Conservation (phyloP, 805 yeast species). For the Hanseniaspora lachancei region DNA sequence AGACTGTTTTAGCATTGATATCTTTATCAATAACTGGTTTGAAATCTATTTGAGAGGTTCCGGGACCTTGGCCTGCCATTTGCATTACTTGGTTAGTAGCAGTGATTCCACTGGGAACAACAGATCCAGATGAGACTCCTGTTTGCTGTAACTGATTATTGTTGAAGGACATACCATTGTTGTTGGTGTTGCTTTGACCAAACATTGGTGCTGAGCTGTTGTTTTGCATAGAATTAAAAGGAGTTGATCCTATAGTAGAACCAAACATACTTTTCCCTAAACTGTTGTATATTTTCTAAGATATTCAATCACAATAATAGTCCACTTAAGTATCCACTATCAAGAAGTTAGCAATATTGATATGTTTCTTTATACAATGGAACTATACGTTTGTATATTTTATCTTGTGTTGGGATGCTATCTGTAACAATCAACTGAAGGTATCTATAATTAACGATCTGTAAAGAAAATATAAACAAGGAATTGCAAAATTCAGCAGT, state of each 20-base stretch:
- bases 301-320: neutral
- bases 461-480: no score
- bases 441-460: no score
- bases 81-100: slow-evolving; percentile 10
- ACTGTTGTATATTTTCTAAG: neutral
- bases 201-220: slow-evolving; percentile 4
- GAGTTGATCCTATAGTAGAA: slow-evolving; percentile 7
- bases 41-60: slow-evolving; percentile 63
- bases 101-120: slow-evolving; percentile 18
- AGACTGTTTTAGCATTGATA: slow-evolving; percentile 38
- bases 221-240: slow-evolving; percentile 5
- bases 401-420: no score
- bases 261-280: slow-evolving; percentile 5
- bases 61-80: slow-evolving; percentile 26
- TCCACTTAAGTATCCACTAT: no score
- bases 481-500: no score
- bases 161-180: slow-evolving; percentile 17
- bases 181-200: slow-evolving; percentile 15
- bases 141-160: slow-evolving; percentile 16
- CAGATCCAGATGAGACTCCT: slow-evolving; percentile 30
- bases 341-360: no score
- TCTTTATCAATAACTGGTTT: slow-evolving; percentile 64
- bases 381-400: no score
- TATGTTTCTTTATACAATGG: no score
- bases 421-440: no score